These are phyloP conservation scores for Didymella pinodella DNA, from an alignment of 2,329 filamentous ascomycete genomes.

Conservation along the genomic window DNA sequence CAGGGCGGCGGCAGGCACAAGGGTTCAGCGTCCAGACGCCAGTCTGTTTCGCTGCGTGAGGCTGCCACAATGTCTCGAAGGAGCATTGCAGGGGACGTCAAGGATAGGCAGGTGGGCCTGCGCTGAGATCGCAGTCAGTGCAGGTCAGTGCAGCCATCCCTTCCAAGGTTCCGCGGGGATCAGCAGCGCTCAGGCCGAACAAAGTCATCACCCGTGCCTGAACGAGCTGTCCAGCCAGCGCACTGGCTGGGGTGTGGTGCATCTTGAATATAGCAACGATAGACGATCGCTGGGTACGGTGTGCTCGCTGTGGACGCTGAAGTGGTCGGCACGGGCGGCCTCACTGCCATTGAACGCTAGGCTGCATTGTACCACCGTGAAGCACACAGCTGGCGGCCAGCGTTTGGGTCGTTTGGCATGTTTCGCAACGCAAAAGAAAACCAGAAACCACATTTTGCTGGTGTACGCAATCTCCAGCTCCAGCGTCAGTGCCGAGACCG, in stretches of 20 bases:
- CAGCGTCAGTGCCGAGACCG: conserved; percentile 29
- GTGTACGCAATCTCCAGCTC: conserved; percentile 42
- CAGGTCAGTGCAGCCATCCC: conserved; percentile 16
- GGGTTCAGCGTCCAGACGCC: conserved; percentile 19
- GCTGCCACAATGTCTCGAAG: conserved; percentile 42
- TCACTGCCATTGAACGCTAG: conserved; percentile 25
- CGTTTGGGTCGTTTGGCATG: conserved; percentile 36
- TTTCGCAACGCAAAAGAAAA: conserved; percentile 45
- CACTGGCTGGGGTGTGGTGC: conserved; percentile 18
- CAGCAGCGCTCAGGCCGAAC: conserved; percentile 29
- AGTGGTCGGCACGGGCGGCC: conserved; percentile 29
- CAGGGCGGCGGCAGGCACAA: conserved; percentile 10
- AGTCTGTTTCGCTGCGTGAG: conserved; percentile 32
- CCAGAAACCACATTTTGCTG: conserved; percentile 13
- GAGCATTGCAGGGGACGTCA: conserved; percentile 19
- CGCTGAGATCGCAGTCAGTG: conserved; percentile 18
- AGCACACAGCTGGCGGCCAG: conserved; percentile 47
- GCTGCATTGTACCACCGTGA: conserved; percentile 30
- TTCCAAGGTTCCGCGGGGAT: conserved; percentile 42
- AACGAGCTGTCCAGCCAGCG: conserved; percentile 31
- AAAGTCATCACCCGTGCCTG: conserved; percentile 40
- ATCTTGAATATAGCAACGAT: conserved; percentile 20
- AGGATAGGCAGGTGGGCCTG: conserved; percentile 17
- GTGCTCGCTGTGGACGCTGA: conserved; percentile 13
- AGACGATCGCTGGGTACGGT: conserved; percentile 28